Conservation (phyloP, 2,329 filamentous ascomycete species). For the Cadophora sp. region DNA sequence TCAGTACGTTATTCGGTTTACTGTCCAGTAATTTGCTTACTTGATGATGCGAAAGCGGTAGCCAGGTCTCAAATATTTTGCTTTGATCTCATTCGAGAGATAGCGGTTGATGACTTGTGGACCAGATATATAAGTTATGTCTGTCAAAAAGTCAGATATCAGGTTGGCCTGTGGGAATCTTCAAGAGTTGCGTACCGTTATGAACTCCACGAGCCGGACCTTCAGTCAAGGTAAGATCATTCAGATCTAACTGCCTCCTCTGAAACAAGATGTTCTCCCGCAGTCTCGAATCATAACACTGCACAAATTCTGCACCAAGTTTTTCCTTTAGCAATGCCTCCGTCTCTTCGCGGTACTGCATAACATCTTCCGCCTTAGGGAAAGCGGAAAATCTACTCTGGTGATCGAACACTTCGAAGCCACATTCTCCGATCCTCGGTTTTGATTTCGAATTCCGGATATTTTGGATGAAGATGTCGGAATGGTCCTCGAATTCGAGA, state of each 20-base stretch:
- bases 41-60: slow-evolving; percentile 35
- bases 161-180: neutral
- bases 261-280: slow-evolving; percentile 30
- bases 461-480: slow-evolving; percentile 26
- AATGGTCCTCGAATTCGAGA: slow-evolving; percentile 30
- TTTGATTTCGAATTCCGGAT: slow-evolving; percentile 16
- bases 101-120: slow-evolving; percentile 29
- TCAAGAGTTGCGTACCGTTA: slow-evolving; percentile 27
- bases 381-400: slow-evolving; percentile 24
- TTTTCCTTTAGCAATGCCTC: slow-evolving; percentile 27
- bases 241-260: slow-evolving; percentile 19
- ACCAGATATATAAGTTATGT: slow-evolving; percentile 33
- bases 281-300: slow-evolving; percentile 30
- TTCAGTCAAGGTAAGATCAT: slow-evolving; percentile 24
- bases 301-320: slow-evolving; percentile 26
- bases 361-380: slow-evolving; percentile 18
- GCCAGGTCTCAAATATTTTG: slow-evolving; percentile 27
- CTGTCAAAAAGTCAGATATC: slow-evolving; percentile 11
- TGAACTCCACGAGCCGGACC: slow-evolving; percentile 35
- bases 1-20: neutral
- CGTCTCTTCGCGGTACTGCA: slow-evolving; percentile 27
- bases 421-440: slow-evolving; percentile 17
- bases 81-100: slow-evolving; percentile 20
- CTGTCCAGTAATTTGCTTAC: slow-evolving; percentile 12
- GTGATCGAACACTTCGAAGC: slow-evolving; percentile 31